These are phyloP conservation scores for Pyrenopolyporus hunteri DNA, from an alignment of 495 filamentous ascomycete species.

Conservation along the genomic window DNA sequence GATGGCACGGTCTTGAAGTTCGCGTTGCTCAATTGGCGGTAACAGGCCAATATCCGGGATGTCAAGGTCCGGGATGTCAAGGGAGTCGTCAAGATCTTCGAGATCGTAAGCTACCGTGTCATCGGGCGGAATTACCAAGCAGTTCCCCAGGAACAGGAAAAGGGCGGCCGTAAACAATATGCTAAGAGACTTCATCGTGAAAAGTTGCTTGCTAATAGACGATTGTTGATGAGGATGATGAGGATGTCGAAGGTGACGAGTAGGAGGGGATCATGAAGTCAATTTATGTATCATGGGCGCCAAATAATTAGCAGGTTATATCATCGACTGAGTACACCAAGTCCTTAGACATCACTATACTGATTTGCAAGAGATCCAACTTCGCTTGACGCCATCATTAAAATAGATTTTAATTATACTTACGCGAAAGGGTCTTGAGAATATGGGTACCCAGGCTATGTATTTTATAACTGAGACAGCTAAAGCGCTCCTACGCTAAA, in stretches of 20 bases:
- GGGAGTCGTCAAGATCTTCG: constrained; percentile 13
- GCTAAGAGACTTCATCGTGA: constrained; percentile 12
- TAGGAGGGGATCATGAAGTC: neutral
- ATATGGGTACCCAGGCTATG: neutral
- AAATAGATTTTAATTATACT: neutral
- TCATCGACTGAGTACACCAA: too few species aligned
- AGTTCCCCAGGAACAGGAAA: constrained; percentile 6
- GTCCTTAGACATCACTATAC: neutral
- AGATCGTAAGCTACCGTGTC: neutral
- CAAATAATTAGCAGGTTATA: neutral
- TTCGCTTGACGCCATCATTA: neutral
- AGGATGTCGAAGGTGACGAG: neutral
- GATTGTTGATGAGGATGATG: neutral
- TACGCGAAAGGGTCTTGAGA: neutral
- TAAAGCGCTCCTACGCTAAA: too few species aligned
- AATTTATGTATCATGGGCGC: neutral
- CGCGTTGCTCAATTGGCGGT: neutral
- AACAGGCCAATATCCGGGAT: too few species aligned
- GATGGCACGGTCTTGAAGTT: constrained; percentile 23
- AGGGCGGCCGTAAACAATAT: constrained; percentile 7
- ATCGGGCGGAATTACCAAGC: neutral
- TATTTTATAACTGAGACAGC: constrained; percentile 6
- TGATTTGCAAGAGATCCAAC: neutral
- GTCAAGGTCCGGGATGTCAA: constrained; percentile 16
- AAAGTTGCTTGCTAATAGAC: neutral